Evolutionary conservation across 1,284 basidiomycete species (phyloP).

Genomic region (Trichosporon ovoides): DNA sequence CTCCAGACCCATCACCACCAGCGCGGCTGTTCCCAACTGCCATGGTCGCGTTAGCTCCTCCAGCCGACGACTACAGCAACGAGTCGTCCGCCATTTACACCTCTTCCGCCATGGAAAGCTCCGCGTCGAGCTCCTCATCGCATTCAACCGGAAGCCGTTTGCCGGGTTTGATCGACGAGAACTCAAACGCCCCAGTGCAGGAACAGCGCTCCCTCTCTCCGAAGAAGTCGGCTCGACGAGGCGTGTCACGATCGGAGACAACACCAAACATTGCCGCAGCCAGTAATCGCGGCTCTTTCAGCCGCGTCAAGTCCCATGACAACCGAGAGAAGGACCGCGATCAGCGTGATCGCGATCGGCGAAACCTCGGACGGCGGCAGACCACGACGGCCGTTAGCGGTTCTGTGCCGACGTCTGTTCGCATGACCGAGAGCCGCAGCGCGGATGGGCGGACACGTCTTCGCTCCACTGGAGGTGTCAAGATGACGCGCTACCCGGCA

Average conservation of each 20-base stretch:
- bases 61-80: conserved; percentile 20
- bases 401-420: conserved; percentile 28
- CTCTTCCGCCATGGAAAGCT: neutral
- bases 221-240: conserved; percentile 5
- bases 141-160: conserved; percentile 12
- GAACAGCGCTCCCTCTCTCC: conserved; percentile 8
- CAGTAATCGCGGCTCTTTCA: conserved; percentile 3
- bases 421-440: conserved; percentile 35
- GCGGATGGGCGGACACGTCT: conserved; percentile 30
- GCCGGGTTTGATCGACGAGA: conserved; percentile 3
- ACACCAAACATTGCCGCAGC: neutral
- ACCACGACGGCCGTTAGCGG: conserved; percentile 25
- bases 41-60: conserved; percentile 33
- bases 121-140: conserved; percentile 8
- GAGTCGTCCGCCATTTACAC: conserved; percentile 3
- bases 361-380: conserved; percentile 6
- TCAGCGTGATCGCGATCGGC: conserved; percentile 1
- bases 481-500: conserved; percentile 16
- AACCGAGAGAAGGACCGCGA: conserved; percentile 15
- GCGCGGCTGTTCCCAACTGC: conserved; percentile 2
- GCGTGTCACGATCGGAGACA: conserved; percentile 4
- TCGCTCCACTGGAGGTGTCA: conserved; percentile 14
- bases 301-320: conserved; percentile 12
- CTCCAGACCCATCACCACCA: conserved; percentile 33
- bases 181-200: neutral